phyloP scores from a whole-genome alignment of 306 rosid genomes.

The Dicorynia guianensis region DNA sequence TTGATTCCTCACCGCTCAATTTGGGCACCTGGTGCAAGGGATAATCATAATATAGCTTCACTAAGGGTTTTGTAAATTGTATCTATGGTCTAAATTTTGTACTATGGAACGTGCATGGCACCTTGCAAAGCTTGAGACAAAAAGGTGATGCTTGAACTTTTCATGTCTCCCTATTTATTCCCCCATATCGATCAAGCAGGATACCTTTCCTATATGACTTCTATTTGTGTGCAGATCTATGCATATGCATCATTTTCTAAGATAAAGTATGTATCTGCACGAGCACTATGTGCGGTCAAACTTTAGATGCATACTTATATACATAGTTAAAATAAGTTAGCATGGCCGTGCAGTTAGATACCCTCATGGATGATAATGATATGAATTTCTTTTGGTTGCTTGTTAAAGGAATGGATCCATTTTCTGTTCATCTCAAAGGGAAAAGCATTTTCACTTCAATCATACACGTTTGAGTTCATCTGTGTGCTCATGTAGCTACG shows the following conservation, averaged over 20 bases:
- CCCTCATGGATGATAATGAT: not conserved
- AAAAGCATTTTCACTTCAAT: slow-evolving; percentile 21
- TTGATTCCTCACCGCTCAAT: slow-evolving; percentile 45
- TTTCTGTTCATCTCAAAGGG: slow-evolving; percentile 30
- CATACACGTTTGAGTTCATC: slow-evolving; percentile 28
- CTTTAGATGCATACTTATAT: slow-evolving; percentile 11
- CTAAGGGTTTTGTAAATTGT: not conserved
- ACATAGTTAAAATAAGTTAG: not conserved
- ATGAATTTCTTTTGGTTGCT: slow-evolving; percentile 2
- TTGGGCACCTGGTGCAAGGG: slow-evolving; percentile 42
- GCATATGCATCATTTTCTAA: slow-evolving; percentile 27
- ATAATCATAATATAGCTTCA: slow-evolving; percentile 29
- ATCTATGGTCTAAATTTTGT: not conserved
- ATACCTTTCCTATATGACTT: slow-evolving; percentile 22
- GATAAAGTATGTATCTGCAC: slow-evolving; percentile 32
- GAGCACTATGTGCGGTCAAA: slow-evolving; percentile 32
- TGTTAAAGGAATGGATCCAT: slow-evolving; percentile 3
- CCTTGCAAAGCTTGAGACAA: slow-evolving; percentile 32
- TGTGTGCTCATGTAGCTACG: slow-evolving; percentile 18
- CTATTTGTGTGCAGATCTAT: not conserved
- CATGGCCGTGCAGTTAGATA: slow-evolving; percentile 9
- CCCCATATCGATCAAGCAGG: slow-evolving; percentile 39
- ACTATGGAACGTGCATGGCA: slow-evolving; percentile 37
- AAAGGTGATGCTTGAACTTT: slow-evolving; percentile 43
- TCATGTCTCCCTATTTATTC: slow-evolving; percentile 42